Evolutionary conservation across 139 green algal species (phyloP), one percentile per base, ranked within the genome.

Genomic region (Astrephomene gubernaculifera): DNA sequence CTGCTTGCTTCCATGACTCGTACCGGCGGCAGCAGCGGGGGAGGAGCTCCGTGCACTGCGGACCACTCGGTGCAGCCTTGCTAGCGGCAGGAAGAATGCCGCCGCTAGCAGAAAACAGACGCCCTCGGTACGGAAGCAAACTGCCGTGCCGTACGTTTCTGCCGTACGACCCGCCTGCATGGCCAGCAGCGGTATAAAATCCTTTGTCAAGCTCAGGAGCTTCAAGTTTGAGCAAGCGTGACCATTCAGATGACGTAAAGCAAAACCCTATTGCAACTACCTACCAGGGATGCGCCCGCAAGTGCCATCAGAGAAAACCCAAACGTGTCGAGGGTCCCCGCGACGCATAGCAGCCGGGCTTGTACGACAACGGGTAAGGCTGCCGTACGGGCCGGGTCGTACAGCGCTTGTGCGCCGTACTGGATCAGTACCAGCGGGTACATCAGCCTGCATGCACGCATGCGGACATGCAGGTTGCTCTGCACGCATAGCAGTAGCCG

Each of bases 381-480:
- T 19, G 78, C 61, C 0, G 35, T 75, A 17, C 78, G 60, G 38
- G 78, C 63, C 2, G 78, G 78, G 64, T 84, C 78, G 44, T 84
- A 84, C 7, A 84, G 74, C 1, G 78, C 63, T 43, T 84, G 78
- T 19, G 78, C 43, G 60, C 63, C 53, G 78, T 84, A 84, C 78
- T 84, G 78, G 22, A 74, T 19, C 19, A 84, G 35, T 19, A 84
- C 25, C 29, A 84, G 63, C 31, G 78, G 78, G 63, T 84, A 84
- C 78, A 84, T 41, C 33, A 81, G 33, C 73, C 73, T 69, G 68
- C 22, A 31, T 41, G n/a, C n/a, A 22, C 60, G 12, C 24, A 67
- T 67, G 8, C 21, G n/a, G 21, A 22, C 60, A 67, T 35, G 25
- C 60, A 67, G 60, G 22, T 0, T 67, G 22, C 60, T 12, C 21